These are phyloP conservation scores for Musa beccarii DNA, from an alignment of 176 grass and related monocot genomes.

Conservation along the genomic window DNA sequence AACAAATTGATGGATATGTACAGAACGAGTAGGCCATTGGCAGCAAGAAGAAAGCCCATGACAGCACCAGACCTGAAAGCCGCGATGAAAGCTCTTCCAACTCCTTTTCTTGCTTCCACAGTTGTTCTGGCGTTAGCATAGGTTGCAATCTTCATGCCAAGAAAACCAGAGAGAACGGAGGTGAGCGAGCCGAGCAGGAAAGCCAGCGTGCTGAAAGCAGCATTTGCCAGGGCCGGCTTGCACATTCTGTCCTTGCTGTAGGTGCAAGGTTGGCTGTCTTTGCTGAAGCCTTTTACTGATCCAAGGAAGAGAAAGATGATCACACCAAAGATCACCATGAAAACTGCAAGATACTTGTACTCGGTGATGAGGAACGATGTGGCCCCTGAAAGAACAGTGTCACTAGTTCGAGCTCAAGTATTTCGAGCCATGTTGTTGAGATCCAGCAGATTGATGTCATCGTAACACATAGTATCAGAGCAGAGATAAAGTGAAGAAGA, in stretches of 20 bases:
- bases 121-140: slow-evolving; percentile 26
- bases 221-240: slow-evolving; percentile 24
- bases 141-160: slow-evolving; percentile 28
- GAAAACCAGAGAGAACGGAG: slow-evolving; percentile 21
- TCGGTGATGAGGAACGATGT: slow-evolving; percentile 58
- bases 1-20: slow-evolving; percentile 66
- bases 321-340: slow-evolving; percentile 43
- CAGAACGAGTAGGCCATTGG: slow-evolving; percentile 52
- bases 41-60: slow-evolving; percentile 59
- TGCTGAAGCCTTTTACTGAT: slow-evolving; percentile 49
- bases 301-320: slow-evolving; percentile 63
- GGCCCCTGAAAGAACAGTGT: slow-evolving; percentile 32
- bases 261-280: slow-evolving; percentile 39
- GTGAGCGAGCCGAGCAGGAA: slow-evolving; percentile 24
- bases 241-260: slow-evolving; percentile 27
- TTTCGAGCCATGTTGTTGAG: too few relatives aligned
- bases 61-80: slow-evolving; percentile 67
- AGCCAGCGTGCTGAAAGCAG: slow-evolving; percentile 12
- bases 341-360: slow-evolving; percentile 50
- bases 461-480: too few relatives aligned
- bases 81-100: slow-evolving; percentile 53
- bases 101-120: slow-evolving; percentile 47
- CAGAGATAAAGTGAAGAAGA: too few relatives aligned
- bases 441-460: too few relatives aligned
- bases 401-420: too few relatives aligned